Evolutionary conservation across 2,329 filamentous ascomycete genomes (phyloP).

Genomic region (Ascochyta viciae-villosae): DNA sequence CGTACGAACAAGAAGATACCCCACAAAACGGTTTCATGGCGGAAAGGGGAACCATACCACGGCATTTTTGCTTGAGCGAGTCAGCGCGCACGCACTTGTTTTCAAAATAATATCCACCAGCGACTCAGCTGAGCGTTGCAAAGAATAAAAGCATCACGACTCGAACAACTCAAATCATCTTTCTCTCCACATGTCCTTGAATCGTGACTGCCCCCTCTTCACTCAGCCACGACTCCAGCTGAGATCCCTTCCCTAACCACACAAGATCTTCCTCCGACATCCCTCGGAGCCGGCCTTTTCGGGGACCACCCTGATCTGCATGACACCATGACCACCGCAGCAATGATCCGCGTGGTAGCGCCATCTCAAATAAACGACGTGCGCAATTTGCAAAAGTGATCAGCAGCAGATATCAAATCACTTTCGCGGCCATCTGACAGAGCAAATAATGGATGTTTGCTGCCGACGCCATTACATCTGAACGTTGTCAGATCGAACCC

Average conservation of each 20-base stretch:
- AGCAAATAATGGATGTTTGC: background rate
- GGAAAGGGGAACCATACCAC: conserved; percentile 12
- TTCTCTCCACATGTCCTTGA: background rate
- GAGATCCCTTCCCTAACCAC: conserved; percentile 6
- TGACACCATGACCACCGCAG: conserved; percentile 1
- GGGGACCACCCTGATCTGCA: conserved; percentile 13
- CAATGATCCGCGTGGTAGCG: conserved; percentile 14
- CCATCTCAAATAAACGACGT: conserved; percentile 7
- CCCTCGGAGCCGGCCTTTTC: background rate
- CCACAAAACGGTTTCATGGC: conserved; percentile 18
- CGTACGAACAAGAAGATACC: conserved; percentile 17
- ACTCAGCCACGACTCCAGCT: background rate
- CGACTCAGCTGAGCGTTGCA: conserved; percentile 6
- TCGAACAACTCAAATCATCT: conserved; percentile 4
- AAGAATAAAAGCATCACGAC: conserved; percentile 4
- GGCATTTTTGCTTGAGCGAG: conserved; percentile 8
- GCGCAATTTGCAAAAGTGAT: conserved; percentile 11
- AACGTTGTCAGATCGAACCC: conserved; percentile 1
- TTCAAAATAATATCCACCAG: conserved; percentile 1
- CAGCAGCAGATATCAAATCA: conserved; percentile 12
- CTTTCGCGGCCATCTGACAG: background rate
- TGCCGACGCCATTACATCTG: background rate
- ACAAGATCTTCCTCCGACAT: conserved; percentile 6
- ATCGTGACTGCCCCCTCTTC: background rate
- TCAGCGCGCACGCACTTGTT: conserved; percentile 4